Evolutionary conservation across 148 eudicot species (phyloP).

Genomic region (Arbutus unedo): DNA sequence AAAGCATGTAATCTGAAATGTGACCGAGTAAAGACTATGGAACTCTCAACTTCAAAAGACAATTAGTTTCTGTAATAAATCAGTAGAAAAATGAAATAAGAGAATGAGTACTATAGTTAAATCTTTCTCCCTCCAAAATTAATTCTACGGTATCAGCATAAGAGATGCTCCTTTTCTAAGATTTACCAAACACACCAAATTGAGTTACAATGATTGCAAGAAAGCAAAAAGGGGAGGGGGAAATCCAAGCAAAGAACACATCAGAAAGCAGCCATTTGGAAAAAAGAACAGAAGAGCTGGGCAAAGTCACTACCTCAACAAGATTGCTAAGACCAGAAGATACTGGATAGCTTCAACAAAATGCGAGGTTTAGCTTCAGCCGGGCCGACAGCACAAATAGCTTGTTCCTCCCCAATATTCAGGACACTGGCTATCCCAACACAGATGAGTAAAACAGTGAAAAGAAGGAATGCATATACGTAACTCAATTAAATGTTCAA

Average conservation of each 20-base stretch:
- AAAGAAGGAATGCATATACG: slow-evolving; percentile 3
- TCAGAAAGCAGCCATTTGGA: not conserved
- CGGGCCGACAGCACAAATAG: slow-evolving; percentile 93
- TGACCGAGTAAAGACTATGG: not conserved
- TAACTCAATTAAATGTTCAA: too few relatives aligned
- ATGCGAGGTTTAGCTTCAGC: slow-evolving; percentile 81
- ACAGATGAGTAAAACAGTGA: slow-evolving; percentile 9
- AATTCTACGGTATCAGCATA: not conserved
- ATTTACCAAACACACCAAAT: slow-evolving; percentile 10
- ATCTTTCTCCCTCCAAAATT: not conserved
- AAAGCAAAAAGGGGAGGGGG: not conserved
- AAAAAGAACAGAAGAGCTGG: not conserved
- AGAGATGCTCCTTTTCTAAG: not conserved
- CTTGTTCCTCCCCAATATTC: slow-evolving; percentile 96
- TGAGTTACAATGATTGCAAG: not conserved
- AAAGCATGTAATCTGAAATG: not conserved
- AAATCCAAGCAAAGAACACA: not conserved
- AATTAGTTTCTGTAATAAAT: not conserved
- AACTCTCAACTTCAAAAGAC: not conserved
- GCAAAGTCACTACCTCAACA: slow-evolving; percentile 65
- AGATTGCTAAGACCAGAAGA: slow-evolving; percentile 86
- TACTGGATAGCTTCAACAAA: slow-evolving; percentile 89
- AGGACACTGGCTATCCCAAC: slow-evolving; percentile 97
- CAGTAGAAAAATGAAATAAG: not conserved
- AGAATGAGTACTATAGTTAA: not conserved